These are phyloP conservation scores for Erucastrum elatum DNA, from an alignment of 345 rosid species.

Conservation along the genomic window DNA sequence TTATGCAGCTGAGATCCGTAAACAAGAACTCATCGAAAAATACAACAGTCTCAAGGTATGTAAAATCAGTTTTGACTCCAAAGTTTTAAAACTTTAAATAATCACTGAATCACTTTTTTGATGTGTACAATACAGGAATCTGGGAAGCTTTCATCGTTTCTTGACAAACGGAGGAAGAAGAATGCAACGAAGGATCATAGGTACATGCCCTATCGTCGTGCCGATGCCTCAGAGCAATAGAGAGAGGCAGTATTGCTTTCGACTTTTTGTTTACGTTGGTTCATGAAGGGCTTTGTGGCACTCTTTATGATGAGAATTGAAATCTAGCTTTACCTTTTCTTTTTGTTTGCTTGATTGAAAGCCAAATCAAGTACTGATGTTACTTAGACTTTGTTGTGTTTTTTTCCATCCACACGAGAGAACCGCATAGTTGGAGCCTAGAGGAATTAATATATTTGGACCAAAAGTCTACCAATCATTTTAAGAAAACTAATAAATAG, in stretches of 20 bases:
- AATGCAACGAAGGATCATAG: constrained; percentile 90
- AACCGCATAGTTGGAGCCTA: too few species aligned
- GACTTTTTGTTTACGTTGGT: not conserved
- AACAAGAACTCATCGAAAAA: constrained; percentile 67
- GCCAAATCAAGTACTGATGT: not conserved
- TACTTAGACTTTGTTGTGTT: not conserved
- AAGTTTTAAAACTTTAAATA: not conserved
- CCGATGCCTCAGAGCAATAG: constrained; percentile 36
- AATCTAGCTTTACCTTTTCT: not conserved
- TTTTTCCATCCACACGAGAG: too few species aligned
- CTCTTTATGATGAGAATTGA: not conserved
- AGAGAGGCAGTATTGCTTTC: not conserved
- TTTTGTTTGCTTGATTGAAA: not conserved
- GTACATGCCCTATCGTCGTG: constrained; percentile 79
- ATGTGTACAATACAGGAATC: constrained; percentile 49
- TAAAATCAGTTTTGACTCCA: constrained; percentile 1
- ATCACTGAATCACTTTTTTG: not conserved
- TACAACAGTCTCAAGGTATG: constrained; percentile 75
- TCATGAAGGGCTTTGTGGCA: not conserved
- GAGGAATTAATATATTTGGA: too few species aligned
- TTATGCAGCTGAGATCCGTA: constrained; percentile 80
- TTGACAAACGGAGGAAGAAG: constrained; percentile 83
- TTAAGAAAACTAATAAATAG: too few species aligned
- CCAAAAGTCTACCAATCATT: too few species aligned
- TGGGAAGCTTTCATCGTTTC: constrained; percentile 75